Conservation (phyloP, 148 eudicot genomes). For the Chenopodium formosanum region DNA sequence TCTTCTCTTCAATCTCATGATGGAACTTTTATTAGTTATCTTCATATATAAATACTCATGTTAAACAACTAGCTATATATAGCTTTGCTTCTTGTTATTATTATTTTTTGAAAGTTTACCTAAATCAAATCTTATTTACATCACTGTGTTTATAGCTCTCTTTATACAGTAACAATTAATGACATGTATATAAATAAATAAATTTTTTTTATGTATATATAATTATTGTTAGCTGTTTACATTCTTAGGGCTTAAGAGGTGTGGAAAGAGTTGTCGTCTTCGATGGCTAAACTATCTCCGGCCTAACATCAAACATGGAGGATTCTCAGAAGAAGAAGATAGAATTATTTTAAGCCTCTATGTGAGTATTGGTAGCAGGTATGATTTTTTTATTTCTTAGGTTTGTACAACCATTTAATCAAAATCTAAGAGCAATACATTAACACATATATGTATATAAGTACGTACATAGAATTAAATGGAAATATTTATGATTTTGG, state of each 20-base stretch:
- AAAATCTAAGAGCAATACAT: not conserved
- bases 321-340: conserved; percentile 91
- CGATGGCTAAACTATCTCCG: conserved; percentile 88
- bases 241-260: conserved; percentile 72
- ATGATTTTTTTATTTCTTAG: not conserved
- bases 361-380: conserved; percentile 96
- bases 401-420: not conserved
- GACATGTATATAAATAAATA: too few species aligned
- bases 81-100: too few species aligned
- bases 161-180: too few species aligned
- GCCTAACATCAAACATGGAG: conserved; percentile 90
- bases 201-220: too few species aligned
- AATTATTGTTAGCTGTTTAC: not conserved
- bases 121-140: too few species aligned
- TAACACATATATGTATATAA: too few species aligned
- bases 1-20: not conserved
- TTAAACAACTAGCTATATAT: not conserved
- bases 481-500: not conserved
- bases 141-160: not conserved
- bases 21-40: too few species aligned
- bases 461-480: not conserved
- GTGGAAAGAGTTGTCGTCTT: conserved; percentile 89
- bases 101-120: not conserved
- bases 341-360: conserved; percentile 73
- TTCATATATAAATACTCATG: not conserved